phyloP scores from a whole-genome alignment of 257 asterid genomes.

The Anisodus acutangulus region DNA sequence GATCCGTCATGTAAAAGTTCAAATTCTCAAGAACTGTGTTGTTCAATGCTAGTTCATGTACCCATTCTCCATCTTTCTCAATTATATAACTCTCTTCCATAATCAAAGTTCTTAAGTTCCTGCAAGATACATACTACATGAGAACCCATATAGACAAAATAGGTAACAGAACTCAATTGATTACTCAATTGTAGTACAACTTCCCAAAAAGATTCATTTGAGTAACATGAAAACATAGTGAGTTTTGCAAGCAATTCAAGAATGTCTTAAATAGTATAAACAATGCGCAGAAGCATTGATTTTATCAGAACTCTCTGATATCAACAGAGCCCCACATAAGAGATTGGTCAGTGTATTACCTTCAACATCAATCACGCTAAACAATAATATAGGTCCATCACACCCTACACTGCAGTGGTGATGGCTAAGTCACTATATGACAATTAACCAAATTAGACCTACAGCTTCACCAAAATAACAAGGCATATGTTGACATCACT shows the following conservation, averaged over 20 bases:
- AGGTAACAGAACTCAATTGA: background rate
- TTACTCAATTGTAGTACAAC: background rate
- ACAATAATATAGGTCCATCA: background rate
- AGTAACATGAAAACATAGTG: background rate
- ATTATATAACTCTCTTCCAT: slow-evolving; percentile 71
- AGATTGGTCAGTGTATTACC: slow-evolving; percentile 8
- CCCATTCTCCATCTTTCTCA: slow-evolving; percentile 78
- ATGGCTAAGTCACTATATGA: background rate
- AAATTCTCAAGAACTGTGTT: slow-evolving; percentile 67
- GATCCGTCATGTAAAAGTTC: slow-evolving; percentile 78
- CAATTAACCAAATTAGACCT: background rate
- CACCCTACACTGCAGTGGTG: slow-evolving; percentile 14
- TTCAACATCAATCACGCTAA: background rate
- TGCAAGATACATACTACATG: slow-evolving; percentile 32
- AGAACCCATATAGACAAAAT: slow-evolving; percentile 19
- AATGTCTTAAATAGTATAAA: too few relatives aligned
- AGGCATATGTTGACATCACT: background rate
- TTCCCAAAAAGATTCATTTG: background rate
- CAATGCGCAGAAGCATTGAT: background rate
- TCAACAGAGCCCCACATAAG: background rate
- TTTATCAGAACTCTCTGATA: too few relatives aligned
- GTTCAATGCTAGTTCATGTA: slow-evolving; percentile 67
- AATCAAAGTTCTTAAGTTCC: slow-evolving; percentile 64
- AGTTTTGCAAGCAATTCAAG: background rate
- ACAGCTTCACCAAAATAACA: slow-evolving; percentile 23